A percentile compares a stretch with the other conserved stretches of the same genome.
Conservation (phyloP, 2,329 filamentous ascomycete genomes). For the Clonostachys rhizophaga region DNA sequence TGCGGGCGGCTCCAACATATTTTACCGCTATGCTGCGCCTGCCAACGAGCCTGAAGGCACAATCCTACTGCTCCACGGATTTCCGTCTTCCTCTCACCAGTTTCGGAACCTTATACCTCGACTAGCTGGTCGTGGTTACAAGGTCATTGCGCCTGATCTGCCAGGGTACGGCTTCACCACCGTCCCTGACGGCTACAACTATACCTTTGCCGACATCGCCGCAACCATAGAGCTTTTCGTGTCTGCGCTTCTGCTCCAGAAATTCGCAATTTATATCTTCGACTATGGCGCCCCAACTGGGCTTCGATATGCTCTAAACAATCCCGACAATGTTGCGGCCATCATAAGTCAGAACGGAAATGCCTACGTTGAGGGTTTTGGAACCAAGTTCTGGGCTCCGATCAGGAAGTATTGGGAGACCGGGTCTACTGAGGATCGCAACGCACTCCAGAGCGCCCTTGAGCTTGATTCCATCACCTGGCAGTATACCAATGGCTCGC, state of each 20-base stretch:
- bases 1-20: no score
- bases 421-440: conserved; percentile 23
- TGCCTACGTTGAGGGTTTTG: conserved; percentile 52
- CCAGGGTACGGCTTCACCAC: conserved; percentile 56
- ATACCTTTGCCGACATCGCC: conserved; percentile 49
- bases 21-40: no score
- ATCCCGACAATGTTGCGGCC: no score
- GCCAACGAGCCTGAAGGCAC: no score
- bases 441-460: conserved; percentile 23
- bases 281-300: no score
- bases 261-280: conserved; percentile 27
- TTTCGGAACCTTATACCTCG: no score
- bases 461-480: conserved; percentile 30
- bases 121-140: no score
- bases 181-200: conserved; percentile 37
- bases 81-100: no score
- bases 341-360: conserved; percentile 49
- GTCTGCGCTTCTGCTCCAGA: conserved; percentile 34
- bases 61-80: no score
- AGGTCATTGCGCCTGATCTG: conserved; percentile 50
- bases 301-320: no score
- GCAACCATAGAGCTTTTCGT: conserved; percentile 42
- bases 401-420: conserved; percentile 38
- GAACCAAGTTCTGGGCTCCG: conserved; percentile 41
- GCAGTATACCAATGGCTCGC: conserved; percentile 37